Evolutionary conservation across 2,329 filamentous ascomycete genomes (phyloP), one percentile per base, ranked within the genome.

Genomic region (Escovopsis weberi): DNA sequence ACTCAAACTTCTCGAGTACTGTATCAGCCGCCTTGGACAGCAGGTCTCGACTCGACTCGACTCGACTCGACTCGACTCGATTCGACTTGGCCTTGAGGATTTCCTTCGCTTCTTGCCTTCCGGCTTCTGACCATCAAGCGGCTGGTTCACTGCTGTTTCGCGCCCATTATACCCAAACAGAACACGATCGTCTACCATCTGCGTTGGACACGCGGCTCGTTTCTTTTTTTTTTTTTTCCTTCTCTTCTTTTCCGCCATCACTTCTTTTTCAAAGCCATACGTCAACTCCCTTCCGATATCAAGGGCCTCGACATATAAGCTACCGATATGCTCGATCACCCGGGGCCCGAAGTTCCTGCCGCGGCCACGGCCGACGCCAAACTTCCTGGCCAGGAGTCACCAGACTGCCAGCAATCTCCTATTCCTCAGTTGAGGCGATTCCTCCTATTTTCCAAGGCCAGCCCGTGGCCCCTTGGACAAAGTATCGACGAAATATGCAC

Each of bases 301-400:
- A n/a, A n/a, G n/a, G n/a, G 6, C 26, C 5, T 28, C 26, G 9
- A 28, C 9, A 28, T 9, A 28, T 30, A 9, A 11, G 28, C 28
- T 3, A 15, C 12, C 19, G 12, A n/a, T 7, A 78, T 78, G 74
- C 74, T 78, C 53, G 60, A 78, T 32, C 74, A 78, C 52, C 65
- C 72, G 15, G 74, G 72, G 38, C 74, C 74, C 40, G 70, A 72
- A 58, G 63, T 78, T 18, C 73, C 78, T 53, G 74, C 72, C 55
- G 73, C n/a, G n/a, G n/a, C n/a, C n/a, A n/a, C 77, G 53, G 72
- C 28, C 28, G 28, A 8, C 38, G 74, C 74, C 40, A 70, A 72
- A 58, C 63, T 78, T 18, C 73, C 78, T 53, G 74, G 73, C 55
- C 74, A 77, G 53, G 72, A 77, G 54, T 77, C 72, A 51, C 74